phyloP scores from a whole-genome alignment of 2,329 filamentous ascomycete genomes.

The Monascus ruber region DNA sequence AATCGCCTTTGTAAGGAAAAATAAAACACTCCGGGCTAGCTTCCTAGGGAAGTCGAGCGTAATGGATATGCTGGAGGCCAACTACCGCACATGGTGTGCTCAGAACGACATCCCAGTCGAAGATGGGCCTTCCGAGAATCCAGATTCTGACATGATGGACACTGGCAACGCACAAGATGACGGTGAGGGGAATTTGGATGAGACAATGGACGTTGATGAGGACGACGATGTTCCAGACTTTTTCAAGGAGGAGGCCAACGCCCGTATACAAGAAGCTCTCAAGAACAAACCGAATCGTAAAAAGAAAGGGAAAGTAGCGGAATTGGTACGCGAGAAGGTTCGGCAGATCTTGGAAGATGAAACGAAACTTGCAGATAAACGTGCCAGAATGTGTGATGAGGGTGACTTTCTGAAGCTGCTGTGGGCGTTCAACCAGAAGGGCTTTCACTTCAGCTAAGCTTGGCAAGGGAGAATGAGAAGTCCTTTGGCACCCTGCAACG shows the following conservation, averaged over 20 bases:
- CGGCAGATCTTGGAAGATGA: conserved; percentile 70
- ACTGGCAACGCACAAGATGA: conserved; percentile 21
- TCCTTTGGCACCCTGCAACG: conserved; percentile 2
- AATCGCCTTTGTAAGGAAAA: conserved; percentile 76
- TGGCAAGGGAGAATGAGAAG: conserved; percentile 1
- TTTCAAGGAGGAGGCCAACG: conserved; percentile 52
- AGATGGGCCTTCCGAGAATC: conserved; percentile 41
- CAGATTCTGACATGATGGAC: conserved; percentile 25
- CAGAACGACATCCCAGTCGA: conserved; percentile 72
- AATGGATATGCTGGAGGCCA: conserved; percentile 69
- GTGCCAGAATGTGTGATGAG: conserved; percentile 80
- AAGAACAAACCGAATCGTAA: conserved; percentile 46
- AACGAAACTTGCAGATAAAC: conserved; percentile 68
- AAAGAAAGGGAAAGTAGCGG: conserved; percentile 66
- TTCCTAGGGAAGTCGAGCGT: conserved; percentile 74
- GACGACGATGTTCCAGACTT: conserved; percentile 68
- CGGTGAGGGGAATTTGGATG: conserved; percentile 38
- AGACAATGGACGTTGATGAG: conserved; percentile 40
- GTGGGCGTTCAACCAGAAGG: conserved; percentile 77
- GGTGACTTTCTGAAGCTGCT: conserved; percentile 79
- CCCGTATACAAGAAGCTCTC: conserved; percentile 28
- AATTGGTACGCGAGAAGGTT: conserved; percentile 79
- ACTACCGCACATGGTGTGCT: conserved; percentile 83
- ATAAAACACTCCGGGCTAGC: conserved; percentile 73
- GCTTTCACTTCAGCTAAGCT: conserved; percentile 72